Percentiles rank a stretch among this genome's conserved stretches.
These are phyloP conservation scores for Fomitopsis serialis DNA, from an alignment of 768 basidiomycete species.

Conservation along the genomic window DNA sequence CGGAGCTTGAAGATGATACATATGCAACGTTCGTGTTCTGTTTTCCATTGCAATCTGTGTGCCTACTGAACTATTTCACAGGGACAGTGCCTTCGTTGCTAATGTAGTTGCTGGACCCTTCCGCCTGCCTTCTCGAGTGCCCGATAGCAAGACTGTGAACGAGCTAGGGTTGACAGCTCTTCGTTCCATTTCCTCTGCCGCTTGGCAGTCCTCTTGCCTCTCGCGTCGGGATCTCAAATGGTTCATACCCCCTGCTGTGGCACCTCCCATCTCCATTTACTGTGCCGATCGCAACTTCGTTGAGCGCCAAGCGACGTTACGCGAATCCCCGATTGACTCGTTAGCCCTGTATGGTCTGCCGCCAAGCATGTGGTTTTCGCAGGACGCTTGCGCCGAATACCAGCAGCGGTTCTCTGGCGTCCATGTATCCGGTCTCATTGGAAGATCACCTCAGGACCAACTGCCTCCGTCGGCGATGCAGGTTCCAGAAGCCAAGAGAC, in stretches of 20 bases:
- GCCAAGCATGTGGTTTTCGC: conserved; percentile 55
- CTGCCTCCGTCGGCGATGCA: conserved; percentile 81
- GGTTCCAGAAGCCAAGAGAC: conserved; percentile 90
- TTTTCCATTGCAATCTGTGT: not conserved
- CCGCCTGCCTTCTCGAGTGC: conserved; percentile 27
- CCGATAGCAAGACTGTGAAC: conserved; percentile 17
- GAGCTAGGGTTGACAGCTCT: conserved; percentile 49
- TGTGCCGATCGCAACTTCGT: conserved; percentile 77
- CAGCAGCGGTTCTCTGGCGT: conserved; percentile 51
- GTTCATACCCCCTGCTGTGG: conserved; percentile 81
- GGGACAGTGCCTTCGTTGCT: conserved; percentile 51
- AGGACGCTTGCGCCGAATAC: conserved; percentile 42
- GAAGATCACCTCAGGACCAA: conserved; percentile 61
- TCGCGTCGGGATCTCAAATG: conserved; percentile 78
- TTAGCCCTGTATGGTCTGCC: conserved; percentile 84
- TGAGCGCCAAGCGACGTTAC: conserved; percentile 54
- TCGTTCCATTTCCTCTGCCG: conserved; percentile 49
- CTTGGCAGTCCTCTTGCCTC: conserved; percentile 75
- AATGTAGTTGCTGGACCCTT: conserved; percentile 28
- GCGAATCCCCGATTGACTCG: conserved; percentile 70
- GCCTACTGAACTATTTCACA: conserved; percentile 18
- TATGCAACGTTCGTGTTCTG: conserved; percentile 37
- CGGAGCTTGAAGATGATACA: conserved; percentile 33
- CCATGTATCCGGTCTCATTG: conserved; percentile 62
- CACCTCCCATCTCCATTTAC: conserved; percentile 72